Evolutionary conservation across 306 rosid genomes (phyloP).

Genomic region (Spatholobus suberectus): DNA sequence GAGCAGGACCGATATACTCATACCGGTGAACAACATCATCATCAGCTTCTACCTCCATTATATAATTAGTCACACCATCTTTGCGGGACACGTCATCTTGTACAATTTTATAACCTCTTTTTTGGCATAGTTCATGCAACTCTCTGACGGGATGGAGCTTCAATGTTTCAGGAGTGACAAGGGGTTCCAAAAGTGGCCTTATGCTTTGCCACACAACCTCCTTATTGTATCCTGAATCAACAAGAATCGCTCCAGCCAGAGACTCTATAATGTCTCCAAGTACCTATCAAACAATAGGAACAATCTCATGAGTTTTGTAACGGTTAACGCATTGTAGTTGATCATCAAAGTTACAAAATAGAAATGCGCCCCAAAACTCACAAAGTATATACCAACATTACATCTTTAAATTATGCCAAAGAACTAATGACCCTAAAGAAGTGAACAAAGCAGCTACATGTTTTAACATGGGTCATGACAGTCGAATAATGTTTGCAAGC

Average conservation of each 20-base stretch:
- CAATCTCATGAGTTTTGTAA: background rate
- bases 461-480: background rate
- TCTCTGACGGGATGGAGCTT: conserved; percentile 62
- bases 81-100: background rate
- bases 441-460: background rate
- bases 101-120: conserved; percentile 34
- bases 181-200: conserved; percentile 73
- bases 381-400: background rate
- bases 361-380: background rate
- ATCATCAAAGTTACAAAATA: background rate
- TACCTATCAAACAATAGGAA: conserved; percentile 54
- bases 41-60: conserved; percentile 57
- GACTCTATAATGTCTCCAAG: conserved; percentile 87
- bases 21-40: conserved; percentile 38
- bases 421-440: background rate
- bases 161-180: conserved; percentile 68
- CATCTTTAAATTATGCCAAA: background rate
- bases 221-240: conserved; percentile 69
- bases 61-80: conserved; percentile 37
- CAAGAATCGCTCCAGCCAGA: conserved; percentile 79
- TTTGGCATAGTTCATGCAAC: conserved; percentile 55
- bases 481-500: background rate
- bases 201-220: conserved; percentile 64
- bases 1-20: conserved; percentile 29
- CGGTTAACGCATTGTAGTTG: background rate